Percentiles rank a stretch among this genome's conserved stretches.
Evolutionary conservation across 306 rosid genomes (phyloP).

Genomic region (Quercus parvula): DNA sequence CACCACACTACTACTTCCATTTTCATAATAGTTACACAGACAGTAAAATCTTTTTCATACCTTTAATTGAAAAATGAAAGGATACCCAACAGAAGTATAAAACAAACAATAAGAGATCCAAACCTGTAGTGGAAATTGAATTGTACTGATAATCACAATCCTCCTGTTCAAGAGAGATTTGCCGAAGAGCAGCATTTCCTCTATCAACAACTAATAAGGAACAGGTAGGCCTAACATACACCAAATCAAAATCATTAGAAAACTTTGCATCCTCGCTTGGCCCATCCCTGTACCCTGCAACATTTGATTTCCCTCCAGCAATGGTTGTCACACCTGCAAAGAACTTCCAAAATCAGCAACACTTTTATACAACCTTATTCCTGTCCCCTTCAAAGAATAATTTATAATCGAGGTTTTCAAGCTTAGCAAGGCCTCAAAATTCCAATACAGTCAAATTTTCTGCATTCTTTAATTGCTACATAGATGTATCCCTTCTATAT

Average conservation of each 20-base stretch:
- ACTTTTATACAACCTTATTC: slow-evolving; percentile 2
- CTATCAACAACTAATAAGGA: slow-evolving; percentile 93
- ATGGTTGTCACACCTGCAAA: slow-evolving; percentile 87
- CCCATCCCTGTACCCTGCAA: slow-evolving; percentile 95
- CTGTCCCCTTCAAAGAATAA: slow-evolving; percentile 10
- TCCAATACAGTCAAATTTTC: background rate
- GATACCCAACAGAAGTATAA: background rate
- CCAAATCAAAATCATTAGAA: slow-evolving; percentile 91
- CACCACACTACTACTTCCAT: background rate
- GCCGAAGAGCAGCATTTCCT: slow-evolving; percentile 96
- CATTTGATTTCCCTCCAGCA: slow-evolving; percentile 95
- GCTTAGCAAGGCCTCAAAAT: slow-evolving; percentile 2
- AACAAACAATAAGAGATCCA: slow-evolving; percentile 6
- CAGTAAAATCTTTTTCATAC: background rate
- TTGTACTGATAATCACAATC: slow-evolving; percentile 79
- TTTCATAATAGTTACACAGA: background rate
- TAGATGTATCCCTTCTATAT: background rate
- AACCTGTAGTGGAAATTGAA: slow-evolving; percentile 87
- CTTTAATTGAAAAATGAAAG: background rate
- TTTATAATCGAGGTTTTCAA: background rate
- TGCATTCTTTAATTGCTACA: too few species aligned
- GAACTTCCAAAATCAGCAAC: slow-evolving; percentile 18
- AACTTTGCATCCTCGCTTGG: slow-evolving; percentile 98
- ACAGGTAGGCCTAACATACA: slow-evolving; percentile 79
- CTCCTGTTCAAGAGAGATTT: slow-evolving; percentile 79